Evolutionary conservation across 2,329 filamentous ascomycete species (phyloP).

Genomic region (Cladosporium halotolerans): DNA sequence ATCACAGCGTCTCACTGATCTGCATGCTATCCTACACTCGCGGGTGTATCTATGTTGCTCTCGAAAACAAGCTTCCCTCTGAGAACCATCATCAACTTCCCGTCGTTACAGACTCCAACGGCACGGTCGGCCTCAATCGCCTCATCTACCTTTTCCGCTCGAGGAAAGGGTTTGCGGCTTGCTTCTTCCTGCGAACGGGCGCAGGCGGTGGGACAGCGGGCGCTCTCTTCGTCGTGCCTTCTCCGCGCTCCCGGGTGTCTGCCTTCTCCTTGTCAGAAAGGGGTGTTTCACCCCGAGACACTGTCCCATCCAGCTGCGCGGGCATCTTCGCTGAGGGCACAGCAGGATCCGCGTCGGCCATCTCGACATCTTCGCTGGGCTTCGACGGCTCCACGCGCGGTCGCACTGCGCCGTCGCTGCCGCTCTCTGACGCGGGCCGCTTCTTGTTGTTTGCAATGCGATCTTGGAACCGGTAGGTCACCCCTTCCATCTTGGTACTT

Average conservation of each 20-base stretch:
- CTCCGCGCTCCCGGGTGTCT: constrained; percentile 11
- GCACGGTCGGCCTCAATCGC: background rate
- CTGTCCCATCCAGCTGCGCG: constrained; percentile 12
- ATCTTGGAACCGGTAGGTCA: constrained; percentile 27
- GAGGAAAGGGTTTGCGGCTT: constrained; percentile 23
- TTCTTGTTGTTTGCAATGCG: constrained; percentile 20
- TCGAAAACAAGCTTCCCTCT: background rate
- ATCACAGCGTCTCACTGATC: constrained; percentile 10
- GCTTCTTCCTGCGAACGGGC: constrained; percentile 20
- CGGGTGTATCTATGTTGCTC: background rate
- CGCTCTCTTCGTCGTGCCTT: constrained; percentile 10
- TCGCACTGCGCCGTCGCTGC: constrained; percentile 6
- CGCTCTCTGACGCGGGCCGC: constrained; percentile 12
- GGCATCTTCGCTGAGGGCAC: background rate
- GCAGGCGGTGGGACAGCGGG: constrained; percentile 13
- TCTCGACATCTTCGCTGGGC: constrained; percentile 25
- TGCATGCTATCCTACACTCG: constrained; percentile 10
- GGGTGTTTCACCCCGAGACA: constrained; percentile 22
- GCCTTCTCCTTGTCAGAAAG: constrained; percentile 13
- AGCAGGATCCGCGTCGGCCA: constrained; percentile 22
- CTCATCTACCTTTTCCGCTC: constrained; percentile 17
- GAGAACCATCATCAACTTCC: background rate
- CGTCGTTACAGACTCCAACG: background rate
- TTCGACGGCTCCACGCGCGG: constrained; percentile 6
- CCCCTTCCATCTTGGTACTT: constrained; percentile 32